Conservation (phyloP, 345 rosid species). For the Firmiana major region DNA sequence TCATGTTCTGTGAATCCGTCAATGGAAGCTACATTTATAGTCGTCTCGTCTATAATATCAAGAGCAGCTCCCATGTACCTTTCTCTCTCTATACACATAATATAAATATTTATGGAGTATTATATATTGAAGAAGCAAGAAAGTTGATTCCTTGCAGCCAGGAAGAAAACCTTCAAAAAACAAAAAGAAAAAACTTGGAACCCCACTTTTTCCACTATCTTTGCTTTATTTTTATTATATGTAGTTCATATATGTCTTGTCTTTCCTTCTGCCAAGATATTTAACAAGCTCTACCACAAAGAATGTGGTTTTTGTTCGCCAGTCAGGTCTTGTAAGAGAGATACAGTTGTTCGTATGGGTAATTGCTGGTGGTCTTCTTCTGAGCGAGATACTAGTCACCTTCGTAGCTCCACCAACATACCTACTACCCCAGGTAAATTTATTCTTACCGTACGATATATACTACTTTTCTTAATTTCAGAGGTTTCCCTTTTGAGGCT, state of each 20-base stretch:
- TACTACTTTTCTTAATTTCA: neutral
- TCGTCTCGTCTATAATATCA: too few species aligned
- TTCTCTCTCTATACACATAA: too few species aligned
- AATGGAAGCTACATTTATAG: too few species aligned
- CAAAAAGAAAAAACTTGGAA: neutral
- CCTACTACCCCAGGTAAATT: constrained; percentile 26
- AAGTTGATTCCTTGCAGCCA: constrained; percentile 15
- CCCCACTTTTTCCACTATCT: neutral
- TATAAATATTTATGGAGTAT: too few species aligned
- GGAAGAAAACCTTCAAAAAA: constrained; percentile 1
- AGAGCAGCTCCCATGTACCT: too few species aligned
- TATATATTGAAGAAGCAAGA: neutral
- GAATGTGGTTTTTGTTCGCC: neutral
- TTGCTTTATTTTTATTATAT: neutral
- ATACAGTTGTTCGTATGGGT: constrained; percentile 32
- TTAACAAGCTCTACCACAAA: neutral
- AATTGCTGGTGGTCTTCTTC: constrained; percentile 32
- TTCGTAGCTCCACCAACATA: neutral
- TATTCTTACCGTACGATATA: neutral
- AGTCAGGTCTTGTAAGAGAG: neutral
- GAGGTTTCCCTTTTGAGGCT: neutral
- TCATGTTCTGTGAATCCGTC: too few species aligned
- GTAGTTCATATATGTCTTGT: neutral
- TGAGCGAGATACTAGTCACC: neutral
- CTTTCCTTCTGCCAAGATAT: neutral